Conservation (phyloP, 805 yeast species). For the Danielia oregonensis region DNA sequence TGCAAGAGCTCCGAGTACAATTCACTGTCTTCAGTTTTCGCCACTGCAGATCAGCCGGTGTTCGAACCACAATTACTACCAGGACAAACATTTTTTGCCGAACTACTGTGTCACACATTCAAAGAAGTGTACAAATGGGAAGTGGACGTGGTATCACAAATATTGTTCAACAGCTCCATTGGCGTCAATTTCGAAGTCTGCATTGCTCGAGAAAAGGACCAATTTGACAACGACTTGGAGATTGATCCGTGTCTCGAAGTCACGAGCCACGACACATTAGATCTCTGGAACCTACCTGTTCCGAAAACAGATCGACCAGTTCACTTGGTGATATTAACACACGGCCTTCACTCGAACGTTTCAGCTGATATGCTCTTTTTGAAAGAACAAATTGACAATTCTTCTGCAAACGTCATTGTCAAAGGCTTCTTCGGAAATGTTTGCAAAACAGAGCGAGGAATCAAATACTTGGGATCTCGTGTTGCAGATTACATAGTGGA, state of each 20-base stretch:
- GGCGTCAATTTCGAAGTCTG: constrained; percentile 63
- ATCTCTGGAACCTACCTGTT: constrained; percentile 71
- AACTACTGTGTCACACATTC: constrained; percentile 61
- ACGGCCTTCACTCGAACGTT: constrained; percentile 87
- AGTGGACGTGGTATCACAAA: constrained; percentile 77
- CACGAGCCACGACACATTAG: constrained; percentile 54
- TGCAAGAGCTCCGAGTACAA: constrained; percentile 65
- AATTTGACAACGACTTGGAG: constrained; percentile 27
- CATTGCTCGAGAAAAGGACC: constrained; percentile 45
- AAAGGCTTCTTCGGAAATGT: constrained; percentile 82
- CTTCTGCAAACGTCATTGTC: constrained; percentile 60
- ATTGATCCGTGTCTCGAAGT: constrained; percentile 40
- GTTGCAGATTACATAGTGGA: constrained; percentile 72
- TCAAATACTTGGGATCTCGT: constrained; percentile 76
- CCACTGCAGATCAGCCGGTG: constrained; percentile 74
- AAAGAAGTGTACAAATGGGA: constrained; percentile 65
- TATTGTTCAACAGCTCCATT: constrained; percentile 66
- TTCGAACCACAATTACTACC: constrained; percentile 71
- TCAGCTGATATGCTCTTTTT: constrained; percentile 87
- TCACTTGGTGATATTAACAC: constrained; percentile 83
- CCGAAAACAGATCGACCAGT: constrained; percentile 50
- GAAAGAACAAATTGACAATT: constrained; percentile 70
- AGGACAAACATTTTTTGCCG: constrained; percentile 58
- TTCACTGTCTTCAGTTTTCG: constrained; percentile 48
- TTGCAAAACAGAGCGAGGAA: constrained; percentile 86